phyloP scores from a whole-genome alignment of 1,284 basidiomycete genomes.

The Microbotryomycetes sp. region DNA sequence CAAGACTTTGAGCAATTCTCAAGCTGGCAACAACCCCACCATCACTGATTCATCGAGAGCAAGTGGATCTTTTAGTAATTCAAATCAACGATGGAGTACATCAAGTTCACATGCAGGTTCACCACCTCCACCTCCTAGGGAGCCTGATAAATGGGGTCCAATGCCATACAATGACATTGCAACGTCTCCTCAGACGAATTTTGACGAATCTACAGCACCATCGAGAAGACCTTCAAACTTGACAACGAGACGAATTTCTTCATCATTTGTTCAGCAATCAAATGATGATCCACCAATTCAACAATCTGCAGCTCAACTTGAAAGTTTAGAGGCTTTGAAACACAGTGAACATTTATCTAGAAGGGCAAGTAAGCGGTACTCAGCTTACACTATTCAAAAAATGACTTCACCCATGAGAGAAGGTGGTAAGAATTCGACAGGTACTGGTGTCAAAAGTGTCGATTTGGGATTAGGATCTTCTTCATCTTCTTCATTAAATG shows the following conservation, averaged over 20 bases:
- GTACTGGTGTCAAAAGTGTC: neutral
- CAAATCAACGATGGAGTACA: too few relatives aligned
- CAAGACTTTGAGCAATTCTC: too few relatives aligned
- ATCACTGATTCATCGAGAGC: neutral
- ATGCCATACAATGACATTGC: constrained; percentile 3
- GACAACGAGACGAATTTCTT: constrained; percentile 9
- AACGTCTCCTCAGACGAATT: neutral
- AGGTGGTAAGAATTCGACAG: constrained; percentile 4
- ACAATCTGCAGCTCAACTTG: constrained; percentile 6
- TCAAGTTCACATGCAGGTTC: constrained; percentile 4
- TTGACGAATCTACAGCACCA: constrained; percentile 1
- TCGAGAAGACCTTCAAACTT: constrained; percentile 8
- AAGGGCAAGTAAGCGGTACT: constrained; percentile 91
- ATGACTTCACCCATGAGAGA: constrained; percentile 55
- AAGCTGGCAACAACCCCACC: too few relatives aligned
- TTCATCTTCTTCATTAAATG: constrained; percentile 1
- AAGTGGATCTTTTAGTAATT: neutral
- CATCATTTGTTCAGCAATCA: neutral
- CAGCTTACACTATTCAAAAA: constrained; percentile 90
- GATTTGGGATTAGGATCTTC: neutral
- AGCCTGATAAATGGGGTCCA: constrained; percentile 1
- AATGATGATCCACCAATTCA: neutral
- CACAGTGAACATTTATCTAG: constrained; percentile 80
- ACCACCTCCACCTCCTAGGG: constrained; percentile 18
- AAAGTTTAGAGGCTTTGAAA: constrained; percentile 78